Percentiles rank a stretch among this genome's conserved stretches.
Conservation (phyloP, 2,329 filamentous ascomycete species). For the Aspergillus transmontanensis region DNA sequence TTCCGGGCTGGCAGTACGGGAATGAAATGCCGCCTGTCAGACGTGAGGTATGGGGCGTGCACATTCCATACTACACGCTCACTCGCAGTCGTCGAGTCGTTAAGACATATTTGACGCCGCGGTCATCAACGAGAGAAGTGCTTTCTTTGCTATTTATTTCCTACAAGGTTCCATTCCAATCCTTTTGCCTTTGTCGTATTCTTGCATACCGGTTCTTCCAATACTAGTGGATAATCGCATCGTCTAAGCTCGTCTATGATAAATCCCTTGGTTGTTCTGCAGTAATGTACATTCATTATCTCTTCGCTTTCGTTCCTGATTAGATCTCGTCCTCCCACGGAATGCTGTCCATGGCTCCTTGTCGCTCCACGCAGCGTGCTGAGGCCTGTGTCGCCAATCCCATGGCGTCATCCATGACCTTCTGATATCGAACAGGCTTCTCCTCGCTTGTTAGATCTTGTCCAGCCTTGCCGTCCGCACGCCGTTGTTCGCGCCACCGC, state of each 20-base stretch:
- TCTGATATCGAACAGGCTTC: constrained; percentile 40
- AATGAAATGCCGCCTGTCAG: neutral
- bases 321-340: constrained; percentile 50
- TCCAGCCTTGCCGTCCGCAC: constrained; percentile 54
- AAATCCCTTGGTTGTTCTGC: neutral
- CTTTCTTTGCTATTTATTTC: neutral
- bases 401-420: constrained; percentile 50
- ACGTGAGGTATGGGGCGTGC: neutral
- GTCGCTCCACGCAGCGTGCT: constrained; percentile 47
- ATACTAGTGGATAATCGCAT: neutral
- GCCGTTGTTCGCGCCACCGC: constrained; percentile 44
- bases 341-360: constrained; percentile 52
- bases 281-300: neutral
- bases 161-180: neutral
- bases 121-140: neutral
- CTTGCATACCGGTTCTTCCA: neutral
- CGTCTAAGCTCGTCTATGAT: neutral
- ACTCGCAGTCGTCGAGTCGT: neutral
- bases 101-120: constrained; percentile 7
- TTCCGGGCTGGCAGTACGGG: neutral
- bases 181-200: neutral
- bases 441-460: constrained; percentile 43
- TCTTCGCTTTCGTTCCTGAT: constrained; percentile 5
- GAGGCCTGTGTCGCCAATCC: constrained; percentile 47
- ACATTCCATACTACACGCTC: constrained; percentile 6